These are phyloP conservation scores for Bombardia bombarda DNA, from an alignment of 495 filamentous ascomycete genomes.

Conservation along the genomic window DNA sequence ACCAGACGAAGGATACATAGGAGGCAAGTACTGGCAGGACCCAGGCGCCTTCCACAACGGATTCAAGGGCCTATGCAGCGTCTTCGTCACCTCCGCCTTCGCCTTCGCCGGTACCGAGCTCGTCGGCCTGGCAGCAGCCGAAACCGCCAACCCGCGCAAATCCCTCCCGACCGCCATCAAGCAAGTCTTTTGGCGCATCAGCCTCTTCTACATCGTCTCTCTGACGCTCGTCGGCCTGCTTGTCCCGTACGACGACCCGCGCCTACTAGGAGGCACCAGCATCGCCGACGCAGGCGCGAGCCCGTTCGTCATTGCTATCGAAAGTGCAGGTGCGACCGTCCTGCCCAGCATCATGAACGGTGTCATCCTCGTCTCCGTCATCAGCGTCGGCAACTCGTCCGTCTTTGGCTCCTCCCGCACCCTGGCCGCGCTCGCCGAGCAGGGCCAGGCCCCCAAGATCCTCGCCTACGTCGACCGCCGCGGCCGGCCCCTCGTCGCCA, in stretches of 20 bases:
- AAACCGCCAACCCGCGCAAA: constrained; percentile 82
- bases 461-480: constrained; percentile 77
- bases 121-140: constrained; percentile 83
- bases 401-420: constrained; percentile 87
- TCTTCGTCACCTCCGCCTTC: constrained; percentile 90
- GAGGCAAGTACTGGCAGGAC: constrained; percentile 67
- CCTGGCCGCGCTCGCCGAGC: constrained; percentile 77
- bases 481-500: constrained; percentile 70
- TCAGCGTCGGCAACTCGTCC: constrained; percentile 82
- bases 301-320: constrained; percentile 84
- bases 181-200: constrained; percentile 95
- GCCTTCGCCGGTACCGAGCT: constrained; percentile 89
- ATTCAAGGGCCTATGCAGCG: constrained; percentile 89
- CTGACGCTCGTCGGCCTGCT: constrained; percentile 68
- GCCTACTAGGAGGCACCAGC: constrained; percentile 46
- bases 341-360: constrained; percentile 83
- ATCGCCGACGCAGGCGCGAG: constrained; percentile 64
- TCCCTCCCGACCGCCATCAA: constrained; percentile 81
- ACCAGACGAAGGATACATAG: constrained; percentile 70
- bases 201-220: constrained; percentile 75
- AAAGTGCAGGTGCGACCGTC: constrained; percentile 65
- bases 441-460: constrained; percentile 70
- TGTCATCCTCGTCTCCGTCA: constrained; percentile 81
- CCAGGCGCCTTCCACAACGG: constrained; percentile 88
- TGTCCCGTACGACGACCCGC: constrained; percentile 59